These are phyloP conservation scores for Gilbertella persicaria DNA, from an alignment of 371 early-diverging fungal species.

Conservation along the genomic window DNA sequence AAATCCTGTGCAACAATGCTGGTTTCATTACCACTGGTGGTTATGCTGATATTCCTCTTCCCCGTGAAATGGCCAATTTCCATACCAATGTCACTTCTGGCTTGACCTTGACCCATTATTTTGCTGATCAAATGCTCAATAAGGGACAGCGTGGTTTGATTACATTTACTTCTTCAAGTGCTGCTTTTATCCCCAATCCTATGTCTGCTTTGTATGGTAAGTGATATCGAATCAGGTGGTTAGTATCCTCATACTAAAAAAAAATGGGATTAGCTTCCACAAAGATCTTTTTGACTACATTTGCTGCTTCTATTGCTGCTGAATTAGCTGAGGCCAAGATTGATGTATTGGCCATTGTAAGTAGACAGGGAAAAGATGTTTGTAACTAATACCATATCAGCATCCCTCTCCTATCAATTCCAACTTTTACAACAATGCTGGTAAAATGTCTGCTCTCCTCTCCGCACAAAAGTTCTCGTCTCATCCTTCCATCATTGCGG, in stretches of 20 bases:
- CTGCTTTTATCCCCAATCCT: slow-evolving; percentile 60
- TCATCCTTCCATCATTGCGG: slow-evolving; percentile 55
- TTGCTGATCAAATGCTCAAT: slow-evolving; percentile 49
- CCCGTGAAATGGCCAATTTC: slow-evolving; percentile 52
- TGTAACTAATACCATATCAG: slow-evolving; percentile 14
- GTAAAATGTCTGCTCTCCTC: slow-evolving; percentile 52
- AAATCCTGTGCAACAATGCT: slow-evolving; percentile 67
- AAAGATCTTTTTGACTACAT: slow-evolving; percentile 60
- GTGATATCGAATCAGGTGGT: too few relatives aligned
- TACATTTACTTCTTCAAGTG: slow-evolving; percentile 62
- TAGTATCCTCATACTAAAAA: too few relatives aligned
- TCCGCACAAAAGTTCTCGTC: slow-evolving; percentile 52
- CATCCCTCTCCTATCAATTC: slow-evolving; percentile 66
- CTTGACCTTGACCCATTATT: slow-evolving; percentile 54
- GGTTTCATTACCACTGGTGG: slow-evolving; percentile 64
- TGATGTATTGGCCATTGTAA: slow-evolving; percentile 61
- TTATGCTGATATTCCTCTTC: slow-evolving; percentile 46
- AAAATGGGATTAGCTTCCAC: slow-evolving; percentile 38
- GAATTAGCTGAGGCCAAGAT: slow-evolving; percentile 58
- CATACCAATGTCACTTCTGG: slow-evolving; percentile 59
- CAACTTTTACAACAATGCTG: slow-evolving; percentile 62
- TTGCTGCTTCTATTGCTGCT: slow-evolving; percentile 60
- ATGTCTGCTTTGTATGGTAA: slow-evolving; percentile 60
- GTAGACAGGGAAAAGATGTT: slow-evolving; percentile 5
- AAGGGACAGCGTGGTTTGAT: slow-evolving; percentile 47